phyloP scores from a whole-genome alignment of 1,139 yeast species.

The Williopsis jadinii region DNA sequence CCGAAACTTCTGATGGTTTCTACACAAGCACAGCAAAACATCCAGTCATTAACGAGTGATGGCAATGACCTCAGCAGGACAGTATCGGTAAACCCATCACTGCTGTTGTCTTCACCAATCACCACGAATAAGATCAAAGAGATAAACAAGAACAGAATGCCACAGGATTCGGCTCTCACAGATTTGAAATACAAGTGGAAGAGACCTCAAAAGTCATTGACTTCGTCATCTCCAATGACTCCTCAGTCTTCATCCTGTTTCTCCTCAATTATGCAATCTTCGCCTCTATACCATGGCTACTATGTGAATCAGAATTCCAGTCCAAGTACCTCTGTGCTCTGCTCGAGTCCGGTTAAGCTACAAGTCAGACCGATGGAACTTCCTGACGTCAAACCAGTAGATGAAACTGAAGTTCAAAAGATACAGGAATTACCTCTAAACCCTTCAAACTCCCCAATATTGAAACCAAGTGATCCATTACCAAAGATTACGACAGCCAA shows the following conservation, averaged over 20 bases:
- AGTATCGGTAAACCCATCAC: slow-evolving; percentile 19
- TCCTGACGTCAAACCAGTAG: slow-evolving; percentile 6
- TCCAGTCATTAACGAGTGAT: slow-evolving; percentile 10
- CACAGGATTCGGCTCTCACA: slow-evolving; percentile 2
- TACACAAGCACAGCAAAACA: slow-evolving; percentile 13
- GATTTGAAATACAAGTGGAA: background rate
- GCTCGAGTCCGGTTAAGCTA: slow-evolving; percentile 19
- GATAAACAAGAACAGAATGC: slow-evolving; percentile 9
- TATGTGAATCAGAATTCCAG: slow-evolving; percentile 18
- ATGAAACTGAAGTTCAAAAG: background rate
- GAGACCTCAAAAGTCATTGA: slow-evolving; percentile 3
- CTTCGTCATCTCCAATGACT: slow-evolving; percentile 20
- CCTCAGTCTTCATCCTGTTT: slow-evolving; percentile 21
- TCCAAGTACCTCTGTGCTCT: slow-evolving; percentile 14
- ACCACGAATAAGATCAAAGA: slow-evolving; percentile 9
- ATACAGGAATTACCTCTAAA: slow-evolving; percentile 12
- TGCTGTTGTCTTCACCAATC: slow-evolving; percentile 22
- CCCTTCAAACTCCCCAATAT: slow-evolving; percentile 17
- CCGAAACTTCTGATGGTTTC: slow-evolving; percentile 8
- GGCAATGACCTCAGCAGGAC: background rate
- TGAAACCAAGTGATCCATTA: slow-evolving; percentile 2
- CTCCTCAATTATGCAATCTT: slow-evolving; percentile 22
- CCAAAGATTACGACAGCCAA: background rate
- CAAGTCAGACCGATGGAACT: slow-evolving; percentile 20
- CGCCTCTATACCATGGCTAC: slow-evolving; percentile 22